Conservation (phyloP, 768 basidiomycete species). For the Xerocomellus intermedius region DNA sequence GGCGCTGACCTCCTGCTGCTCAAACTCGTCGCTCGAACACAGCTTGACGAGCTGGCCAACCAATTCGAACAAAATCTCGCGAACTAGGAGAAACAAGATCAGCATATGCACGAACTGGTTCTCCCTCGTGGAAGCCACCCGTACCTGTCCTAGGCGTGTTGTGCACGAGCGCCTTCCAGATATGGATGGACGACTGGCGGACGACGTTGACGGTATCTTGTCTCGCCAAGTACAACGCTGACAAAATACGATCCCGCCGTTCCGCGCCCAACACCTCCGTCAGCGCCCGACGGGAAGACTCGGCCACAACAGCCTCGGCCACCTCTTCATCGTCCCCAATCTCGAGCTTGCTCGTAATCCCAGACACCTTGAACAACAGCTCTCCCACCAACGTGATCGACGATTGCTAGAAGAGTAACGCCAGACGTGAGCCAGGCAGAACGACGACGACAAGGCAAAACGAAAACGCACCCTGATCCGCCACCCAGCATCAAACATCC, state of each 20-base stretch:
- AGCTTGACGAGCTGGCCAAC: constrained; percentile 73
- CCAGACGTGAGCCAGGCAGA: not conserved
- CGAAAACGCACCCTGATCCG: constrained; percentile 74
- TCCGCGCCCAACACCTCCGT: constrained; percentile 86
- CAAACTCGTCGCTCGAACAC: constrained; percentile 74
- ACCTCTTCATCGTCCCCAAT: constrained; percentile 69
- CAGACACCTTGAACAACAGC: constrained; percentile 93
- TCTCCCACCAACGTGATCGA: constrained; percentile 96
- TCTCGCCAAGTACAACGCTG: constrained; percentile 87
- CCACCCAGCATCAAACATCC: constrained; percentile 95
- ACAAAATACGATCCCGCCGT: constrained; percentile 86
- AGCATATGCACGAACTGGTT: not conserved
- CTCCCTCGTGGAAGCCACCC: not conserved
- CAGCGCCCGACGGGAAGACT: constrained; percentile 82
- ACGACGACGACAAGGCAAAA: not conserved
- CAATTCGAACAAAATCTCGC: constrained; percentile 88
- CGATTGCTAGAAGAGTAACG: constrained; percentile 59
- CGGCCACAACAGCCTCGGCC: constrained; percentile 63
- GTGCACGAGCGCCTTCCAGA: constrained; percentile 97
- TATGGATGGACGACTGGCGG: constrained; percentile 87
- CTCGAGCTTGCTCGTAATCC: constrained; percentile 86
- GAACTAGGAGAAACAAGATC: constrained; percentile 45
- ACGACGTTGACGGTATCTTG: constrained; percentile 91
- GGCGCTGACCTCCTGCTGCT: constrained; percentile 80
- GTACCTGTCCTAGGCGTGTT: constrained; percentile 89